Evolutionary conservation across 116 monocot species (phyloP).

Genomic region (Papilionanthe hybrid): DNA sequence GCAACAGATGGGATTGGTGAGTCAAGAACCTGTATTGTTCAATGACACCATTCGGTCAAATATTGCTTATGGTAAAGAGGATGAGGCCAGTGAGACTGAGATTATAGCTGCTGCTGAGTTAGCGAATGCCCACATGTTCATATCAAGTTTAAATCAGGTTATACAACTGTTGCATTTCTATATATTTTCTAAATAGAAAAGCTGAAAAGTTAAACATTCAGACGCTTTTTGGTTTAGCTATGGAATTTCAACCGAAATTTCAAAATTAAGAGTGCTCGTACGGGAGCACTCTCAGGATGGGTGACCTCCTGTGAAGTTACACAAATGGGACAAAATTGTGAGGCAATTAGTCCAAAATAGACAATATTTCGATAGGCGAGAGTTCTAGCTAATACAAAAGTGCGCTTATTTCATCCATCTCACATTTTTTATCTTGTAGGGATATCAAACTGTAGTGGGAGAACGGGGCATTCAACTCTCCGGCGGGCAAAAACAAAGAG

Average conservation of each 20-base stretch:
- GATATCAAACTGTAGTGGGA: constrained; percentile 10
- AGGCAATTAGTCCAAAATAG: no score
- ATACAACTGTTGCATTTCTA: not conserved
- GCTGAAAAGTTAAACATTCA: no score
- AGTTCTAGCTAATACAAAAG: no score
- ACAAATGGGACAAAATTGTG: no score
- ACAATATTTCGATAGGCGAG: no score
- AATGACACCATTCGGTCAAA: constrained; percentile 21
- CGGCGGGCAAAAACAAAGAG: constrained; percentile 12
- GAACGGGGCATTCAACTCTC: constrained; percentile 6
- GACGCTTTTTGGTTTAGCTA: no score
- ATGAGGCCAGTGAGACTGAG: constrained; percentile 17
- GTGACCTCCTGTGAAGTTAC: no score
- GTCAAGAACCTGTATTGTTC: constrained; percentile 20
- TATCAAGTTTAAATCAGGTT: constrained; percentile 25
- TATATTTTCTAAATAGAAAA: no score
- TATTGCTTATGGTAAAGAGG: constrained; percentile 29
- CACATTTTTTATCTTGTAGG: not conserved
- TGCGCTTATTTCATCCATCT: not conserved
- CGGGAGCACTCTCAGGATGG: no score
- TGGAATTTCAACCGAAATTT: no score
- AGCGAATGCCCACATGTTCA: constrained; percentile 30
- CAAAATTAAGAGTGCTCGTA: no score
- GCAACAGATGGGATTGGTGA: constrained; percentile 25
- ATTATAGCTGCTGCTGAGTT: constrained; percentile 18